Evolutionary conservation across 352 stramenopile species (phyloP).

Genomic region (Pythium aristosporum): DNA sequence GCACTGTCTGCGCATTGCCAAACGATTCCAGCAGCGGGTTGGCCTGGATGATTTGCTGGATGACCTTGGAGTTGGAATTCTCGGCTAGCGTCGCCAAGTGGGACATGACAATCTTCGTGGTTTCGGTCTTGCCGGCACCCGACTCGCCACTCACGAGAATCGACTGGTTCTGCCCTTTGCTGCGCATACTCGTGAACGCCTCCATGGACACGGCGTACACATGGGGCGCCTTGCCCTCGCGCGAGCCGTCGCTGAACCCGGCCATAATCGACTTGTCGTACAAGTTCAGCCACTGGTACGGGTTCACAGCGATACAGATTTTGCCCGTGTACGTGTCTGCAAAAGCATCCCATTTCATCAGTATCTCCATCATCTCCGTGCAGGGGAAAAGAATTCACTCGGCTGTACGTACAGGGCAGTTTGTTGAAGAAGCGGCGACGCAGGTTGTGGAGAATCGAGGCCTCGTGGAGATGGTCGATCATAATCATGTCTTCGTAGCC

Average conservation of each 20-base stretch:
- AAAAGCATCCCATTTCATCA: background rate
- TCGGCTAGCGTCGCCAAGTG: conserved; percentile 87
- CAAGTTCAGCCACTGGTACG: conserved; percentile 85
- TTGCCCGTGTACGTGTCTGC: conserved; percentile 85
- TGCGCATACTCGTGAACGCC: conserved; percentile 80
- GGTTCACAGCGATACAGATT: conserved; percentile 89
- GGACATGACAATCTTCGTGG: conserved; percentile 95
- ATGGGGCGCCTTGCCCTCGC: conserved; percentile 75
- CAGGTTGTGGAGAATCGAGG: conserved; percentile 87
- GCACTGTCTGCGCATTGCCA: conserved; percentile 84
- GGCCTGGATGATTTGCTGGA: conserved; percentile 95
- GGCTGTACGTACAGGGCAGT: conserved; percentile 58
- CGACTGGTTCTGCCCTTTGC: conserved; percentile 87
- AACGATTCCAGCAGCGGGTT: conserved; percentile 87
- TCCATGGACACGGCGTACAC: conserved; percentile 89
- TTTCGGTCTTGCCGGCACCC: conserved; percentile 96
- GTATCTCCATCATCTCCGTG: background rate
- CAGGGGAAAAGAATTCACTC: background rate
- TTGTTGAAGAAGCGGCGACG: conserved; percentile 71
- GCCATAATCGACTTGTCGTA: conserved; percentile 76
- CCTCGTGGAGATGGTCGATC: conserved; percentile 84
- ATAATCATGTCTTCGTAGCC: conserved; percentile 89
- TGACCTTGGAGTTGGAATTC: conserved; percentile 87
- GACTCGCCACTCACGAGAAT: conserved; percentile 95
- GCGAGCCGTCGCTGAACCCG: conserved; percentile 67